These are phyloP conservation scores for Lantana camara DNA, from an alignment of 257 asterid species.

Conservation along the genomic window DNA sequence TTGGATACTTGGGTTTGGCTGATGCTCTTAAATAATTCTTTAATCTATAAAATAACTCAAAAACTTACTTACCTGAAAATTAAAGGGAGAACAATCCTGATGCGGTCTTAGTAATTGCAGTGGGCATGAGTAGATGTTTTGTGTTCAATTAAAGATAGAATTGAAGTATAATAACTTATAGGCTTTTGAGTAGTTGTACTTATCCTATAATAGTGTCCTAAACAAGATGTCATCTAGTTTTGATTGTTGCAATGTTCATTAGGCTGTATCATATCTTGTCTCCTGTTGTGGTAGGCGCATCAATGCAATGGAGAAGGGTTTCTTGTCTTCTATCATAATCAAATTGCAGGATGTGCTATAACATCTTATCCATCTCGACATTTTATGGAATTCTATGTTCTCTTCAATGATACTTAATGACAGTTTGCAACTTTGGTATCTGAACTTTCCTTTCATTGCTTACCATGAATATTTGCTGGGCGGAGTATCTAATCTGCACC, in stretches of 20 bases:
- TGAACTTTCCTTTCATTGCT: constrained; percentile 22
- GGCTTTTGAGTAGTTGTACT: no score
- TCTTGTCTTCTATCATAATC: neutral
- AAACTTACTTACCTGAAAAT: neutral
- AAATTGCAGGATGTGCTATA: neutral
- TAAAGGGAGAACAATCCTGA: neutral
- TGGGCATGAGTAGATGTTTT: neutral
- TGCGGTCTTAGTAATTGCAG: constrained; percentile 8
- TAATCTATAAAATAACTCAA: neutral
- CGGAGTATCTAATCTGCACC: neutral
- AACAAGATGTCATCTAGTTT: neutral
- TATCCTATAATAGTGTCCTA: constrained; percentile 7
- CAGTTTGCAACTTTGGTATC: constrained; percentile 4
- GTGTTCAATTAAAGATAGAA: constrained; percentile 1
- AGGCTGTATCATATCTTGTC: neutral
- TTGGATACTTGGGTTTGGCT: neutral
- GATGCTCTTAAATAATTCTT: neutral
- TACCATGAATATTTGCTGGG: neutral
- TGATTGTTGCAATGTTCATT: constrained; percentile 2
- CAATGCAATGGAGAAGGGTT: neutral
- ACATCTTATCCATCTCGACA: neutral
- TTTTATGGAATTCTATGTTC: constrained; percentile 7
- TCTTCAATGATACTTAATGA: constrained; percentile 1
- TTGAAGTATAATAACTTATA: neutral
- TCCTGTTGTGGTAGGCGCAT: neutral